Percentiles rank a stretch among this genome's conserved stretches.
Conservation (phyloP, 345 rosid genomes). For the Cardiospermum halicacabum region DNA sequence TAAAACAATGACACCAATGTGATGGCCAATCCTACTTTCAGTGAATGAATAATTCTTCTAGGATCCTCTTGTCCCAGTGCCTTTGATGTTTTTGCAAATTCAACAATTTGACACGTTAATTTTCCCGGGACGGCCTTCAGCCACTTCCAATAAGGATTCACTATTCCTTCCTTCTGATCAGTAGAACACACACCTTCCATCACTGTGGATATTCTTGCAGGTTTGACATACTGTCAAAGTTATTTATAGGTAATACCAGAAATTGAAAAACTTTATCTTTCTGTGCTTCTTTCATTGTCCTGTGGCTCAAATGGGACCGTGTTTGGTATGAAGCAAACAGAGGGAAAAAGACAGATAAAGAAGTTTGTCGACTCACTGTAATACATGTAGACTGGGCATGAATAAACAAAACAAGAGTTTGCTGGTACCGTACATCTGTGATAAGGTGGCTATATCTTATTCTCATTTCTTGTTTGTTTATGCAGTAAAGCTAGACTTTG, state of each 20-base stretch:
- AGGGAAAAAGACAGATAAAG: background rate
- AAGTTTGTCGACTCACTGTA: background rate
- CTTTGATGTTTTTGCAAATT: slow-evolving; percentile 10
- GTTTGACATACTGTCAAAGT: background rate
- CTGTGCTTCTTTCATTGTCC: background rate
- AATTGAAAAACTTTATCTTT: background rate
- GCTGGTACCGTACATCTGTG: background rate
- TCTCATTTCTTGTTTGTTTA: background rate
- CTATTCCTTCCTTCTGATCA: slow-evolving; percentile 8
- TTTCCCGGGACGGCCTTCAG: slow-evolving; percentile 8
- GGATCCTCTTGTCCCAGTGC: slow-evolving; percentile 36
- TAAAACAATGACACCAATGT: slow-evolving; percentile 30
- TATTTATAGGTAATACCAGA: background rate
- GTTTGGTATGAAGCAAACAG: background rate
- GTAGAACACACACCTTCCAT: background rate
- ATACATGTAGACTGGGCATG: background rate
- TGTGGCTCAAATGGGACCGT: background rate
- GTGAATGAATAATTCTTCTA: slow-evolving; percentile 31
- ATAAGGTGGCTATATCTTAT: background rate
- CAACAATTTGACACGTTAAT: background rate
- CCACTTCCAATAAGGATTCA: background rate
- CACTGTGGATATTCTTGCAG: background rate
- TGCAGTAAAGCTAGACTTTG: background rate
- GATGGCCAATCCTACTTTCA: slow-evolving; percentile 35
- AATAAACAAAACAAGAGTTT: background rate